Evolutionary conservation across 768 basidiomycete genomes (phyloP), one percentile per base, ranked within the genome.

Genomic region (Coprinellus aureogranulatus): DNA sequence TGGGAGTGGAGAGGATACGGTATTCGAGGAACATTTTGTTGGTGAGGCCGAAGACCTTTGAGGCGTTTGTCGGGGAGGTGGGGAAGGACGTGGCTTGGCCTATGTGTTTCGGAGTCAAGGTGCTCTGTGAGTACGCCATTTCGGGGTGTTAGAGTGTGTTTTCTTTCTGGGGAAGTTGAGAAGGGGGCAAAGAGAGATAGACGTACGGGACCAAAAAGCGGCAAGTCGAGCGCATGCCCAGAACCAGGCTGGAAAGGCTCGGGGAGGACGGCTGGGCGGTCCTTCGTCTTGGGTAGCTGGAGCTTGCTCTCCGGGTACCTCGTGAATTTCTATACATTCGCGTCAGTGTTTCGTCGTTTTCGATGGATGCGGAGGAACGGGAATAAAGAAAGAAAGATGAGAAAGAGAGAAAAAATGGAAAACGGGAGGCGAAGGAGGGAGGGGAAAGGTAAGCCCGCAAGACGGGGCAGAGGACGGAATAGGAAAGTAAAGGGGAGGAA

Each of bases 1-100:
- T 86, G 0, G 92, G 89, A 54, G 78, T 77, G 1, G 86, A 82
- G 8, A 94, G 78, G 44, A 94, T 71, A 22, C 85, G 80, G 66
- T 83, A 90, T 87, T 94, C 92, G 52, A 90, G 72, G 30, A 87
- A 72, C 57, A 91, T 64, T 57, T 81, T 84, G 60, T 81, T 83
- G 0, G 92, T 91, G 16, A 92, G 68, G 42, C 92, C 92, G 67
- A 86, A 92, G 54, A 80, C 76, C 28, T 79, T 75, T n/a, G 86
- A 70, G 0, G 84, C 79, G 59, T 80, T 78, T 31, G 78, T 76
- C 25, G 79, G 77, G 1, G 75, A 64, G 4, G 72, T 64, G 1
- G 74, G 61, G 59, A 85, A 85, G 34, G 72, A 72, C 53, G 80
- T 70, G 2, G 80, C 77, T 59, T 77, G 71, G 4, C 80, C 81